A percentile compares a stretch with the other conserved stretches of the same genome.
phyloP scores from a whole-genome alignment of 148 eudicot genomes.

The Talinum fruticosum region DNA sequence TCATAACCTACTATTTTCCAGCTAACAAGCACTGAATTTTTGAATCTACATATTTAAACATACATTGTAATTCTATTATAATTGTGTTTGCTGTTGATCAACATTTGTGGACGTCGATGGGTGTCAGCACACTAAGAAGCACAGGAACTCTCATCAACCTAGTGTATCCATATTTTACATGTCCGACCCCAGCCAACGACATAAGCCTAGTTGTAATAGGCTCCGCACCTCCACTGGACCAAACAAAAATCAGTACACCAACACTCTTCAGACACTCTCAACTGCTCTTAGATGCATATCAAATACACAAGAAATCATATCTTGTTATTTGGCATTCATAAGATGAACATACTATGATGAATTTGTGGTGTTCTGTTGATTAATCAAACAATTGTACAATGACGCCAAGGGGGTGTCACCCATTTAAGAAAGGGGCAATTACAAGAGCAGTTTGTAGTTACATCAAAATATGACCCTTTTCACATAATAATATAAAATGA shows the following conservation, averaged over 20 bases:
- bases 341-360: too few relatives aligned
- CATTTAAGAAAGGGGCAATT: too few relatives aligned
- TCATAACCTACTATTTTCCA: not conserved
- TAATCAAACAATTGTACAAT: too few relatives aligned
- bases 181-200: too few relatives aligned
- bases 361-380: not conserved
- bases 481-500: not conserved
- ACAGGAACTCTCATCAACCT: not conserved
- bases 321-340: not conserved
- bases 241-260: too few relatives aligned
- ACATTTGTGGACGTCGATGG: not conserved
- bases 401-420: too few relatives aligned
- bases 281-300: not conserved
- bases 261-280: not conserved
- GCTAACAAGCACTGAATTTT: not conserved
- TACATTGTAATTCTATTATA: not conserved
- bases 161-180: not conserved
- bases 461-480: not conserved
- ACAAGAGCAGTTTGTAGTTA: too few relatives aligned
- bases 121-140: not conserved
- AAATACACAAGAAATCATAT: not conserved
- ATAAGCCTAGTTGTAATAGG: too few relatives aligned
- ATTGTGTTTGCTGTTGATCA: not conserved
- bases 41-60: not conserved
- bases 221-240: too few relatives aligned